These are phyloP conservation scores for Diospyros kaki DNA, from an alignment of 148 eudicot species.

Conservation along the genomic window DNA sequence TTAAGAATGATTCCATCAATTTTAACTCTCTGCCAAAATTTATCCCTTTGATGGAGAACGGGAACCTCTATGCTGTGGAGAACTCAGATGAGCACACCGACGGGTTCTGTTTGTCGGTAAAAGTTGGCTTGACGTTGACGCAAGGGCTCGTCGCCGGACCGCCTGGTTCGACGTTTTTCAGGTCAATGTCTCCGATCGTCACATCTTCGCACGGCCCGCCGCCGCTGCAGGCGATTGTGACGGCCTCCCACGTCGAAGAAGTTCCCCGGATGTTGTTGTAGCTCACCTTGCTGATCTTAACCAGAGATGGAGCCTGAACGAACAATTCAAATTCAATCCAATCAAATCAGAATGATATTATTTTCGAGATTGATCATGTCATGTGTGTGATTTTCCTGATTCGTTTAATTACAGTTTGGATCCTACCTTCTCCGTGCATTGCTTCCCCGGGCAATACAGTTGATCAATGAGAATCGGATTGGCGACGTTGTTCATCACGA, in stretches of 20 bases:
- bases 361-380: no score
- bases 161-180: conserved; percentile 26
- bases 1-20: no score
- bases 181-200: conserved; percentile 38
- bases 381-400: no score
- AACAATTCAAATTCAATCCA: no score
- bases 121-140: conserved; percentile 33
- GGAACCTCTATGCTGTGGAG: no score
- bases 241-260: conserved; percentile 24
- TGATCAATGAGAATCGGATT: conserved; percentile 45
- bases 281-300: conserved; percentile 44
- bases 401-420: no score
- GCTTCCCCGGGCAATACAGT: conserved; percentile 48
- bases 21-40: no score
- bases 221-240: conserved; percentile 40
- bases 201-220: conserved; percentile 36
- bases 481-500: conserved; percentile 34
- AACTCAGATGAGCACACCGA: no score
- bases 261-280: conserved; percentile 43
- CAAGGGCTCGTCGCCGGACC: conserved; percentile 25
- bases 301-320: conserved; percentile 35
- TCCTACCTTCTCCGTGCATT: neutral
- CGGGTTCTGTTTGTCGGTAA: conserved; percentile 24
- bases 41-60: no score
- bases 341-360: no score